These are phyloP conservation scores for Phaeotremella fagi DNA, from an alignment of 768 basidiomycete species.

Conservation along the genomic window DNA sequence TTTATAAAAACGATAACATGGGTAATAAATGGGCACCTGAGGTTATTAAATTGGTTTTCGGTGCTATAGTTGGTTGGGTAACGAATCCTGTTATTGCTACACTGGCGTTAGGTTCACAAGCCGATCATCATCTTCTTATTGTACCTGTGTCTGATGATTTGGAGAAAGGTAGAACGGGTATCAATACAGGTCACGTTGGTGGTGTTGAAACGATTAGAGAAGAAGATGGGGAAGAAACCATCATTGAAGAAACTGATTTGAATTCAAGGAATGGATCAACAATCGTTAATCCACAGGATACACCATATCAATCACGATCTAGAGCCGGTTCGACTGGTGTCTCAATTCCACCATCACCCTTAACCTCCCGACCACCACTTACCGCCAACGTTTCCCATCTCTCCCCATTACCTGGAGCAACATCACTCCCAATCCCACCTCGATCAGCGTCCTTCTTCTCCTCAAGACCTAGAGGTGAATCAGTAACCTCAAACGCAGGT, in stretches of 20 bases:
- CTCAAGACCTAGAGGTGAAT: slow-evolving; percentile 2
- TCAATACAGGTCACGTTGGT: neutral
- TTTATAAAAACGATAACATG: slow-evolving; percentile 42
- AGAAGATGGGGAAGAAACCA: neutral
- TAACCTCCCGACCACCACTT: slow-evolving; percentile 21
- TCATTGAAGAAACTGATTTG: neutral
- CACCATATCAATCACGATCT: neutral
- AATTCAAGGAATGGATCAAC: neutral
- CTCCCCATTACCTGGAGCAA: no score
- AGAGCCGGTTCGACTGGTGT: slow-evolving; percentile 18
- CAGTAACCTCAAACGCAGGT: neutral
- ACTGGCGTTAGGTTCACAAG: slow-evolving; percentile 46
- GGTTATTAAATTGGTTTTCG: slow-evolving; percentile 46
- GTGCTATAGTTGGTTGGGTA: slow-evolving; percentile 43
- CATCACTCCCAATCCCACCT: slow-evolving; percentile 1
- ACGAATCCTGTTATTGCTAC: slow-evolving; percentile 48
- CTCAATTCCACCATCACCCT: slow-evolving; percentile 11
- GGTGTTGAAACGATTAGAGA: neutral
- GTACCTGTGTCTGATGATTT: no score
- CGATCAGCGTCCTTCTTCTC: neutral
- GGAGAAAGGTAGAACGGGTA: slow-evolving; percentile 14
- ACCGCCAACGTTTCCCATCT: slow-evolving; percentile 26
- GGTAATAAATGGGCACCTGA: slow-evolving; percentile 44
- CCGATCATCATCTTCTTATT: slow-evolving; percentile 45
- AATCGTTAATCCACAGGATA: neutral